Evolutionary conservation across 1,284 basidiomycete genomes (phyloP).

Genomic region (Macrocystidia cucumis): DNA sequence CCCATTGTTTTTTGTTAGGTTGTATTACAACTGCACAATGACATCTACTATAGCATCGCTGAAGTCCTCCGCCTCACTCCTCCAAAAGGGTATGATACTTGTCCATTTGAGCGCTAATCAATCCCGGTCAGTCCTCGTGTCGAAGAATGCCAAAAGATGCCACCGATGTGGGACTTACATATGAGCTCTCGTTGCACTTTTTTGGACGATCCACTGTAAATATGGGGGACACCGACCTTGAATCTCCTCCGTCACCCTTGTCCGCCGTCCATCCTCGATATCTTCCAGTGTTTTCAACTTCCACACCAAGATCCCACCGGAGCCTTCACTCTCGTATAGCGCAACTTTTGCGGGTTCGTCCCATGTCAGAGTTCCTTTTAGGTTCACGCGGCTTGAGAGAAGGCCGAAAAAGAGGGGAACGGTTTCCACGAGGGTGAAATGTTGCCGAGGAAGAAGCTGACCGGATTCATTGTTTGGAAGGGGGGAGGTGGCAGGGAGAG

Average conservation of each 20-base stretch:
- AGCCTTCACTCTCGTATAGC: slow-evolving; percentile 22
- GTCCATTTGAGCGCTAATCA: slow-evolving; percentile 21
- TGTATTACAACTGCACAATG: not conserved
- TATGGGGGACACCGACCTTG: slow-evolving; percentile 20
- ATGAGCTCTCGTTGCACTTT: slow-evolving; percentile 17
- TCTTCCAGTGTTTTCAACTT: slow-evolving; percentile 23
- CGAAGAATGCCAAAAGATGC: not conserved
- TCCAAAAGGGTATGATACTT: slow-evolving; percentile 18
- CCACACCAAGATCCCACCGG: slow-evolving; percentile 20
- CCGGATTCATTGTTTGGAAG: slow-evolving; percentile 1
- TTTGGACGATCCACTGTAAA: slow-evolving; percentile 20
- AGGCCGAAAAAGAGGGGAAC: slow-evolving; percentile 24
- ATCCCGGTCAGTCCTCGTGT: not conserved
- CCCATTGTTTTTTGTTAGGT: not conserved
- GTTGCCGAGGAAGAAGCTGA: slow-evolving; percentile 18
- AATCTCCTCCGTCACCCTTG: slow-evolving; percentile 23
- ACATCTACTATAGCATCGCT: not conserved
- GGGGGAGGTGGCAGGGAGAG: slow-evolving; percentile 7
- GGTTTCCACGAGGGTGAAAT: slow-evolving; percentile 22
- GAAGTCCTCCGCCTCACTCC: not conserved
- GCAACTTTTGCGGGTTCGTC: slow-evolving; percentile 17
- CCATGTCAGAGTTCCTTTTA: slow-evolving; percentile 25
- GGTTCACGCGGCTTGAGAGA: slow-evolving; percentile 15
- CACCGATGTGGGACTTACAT: slow-evolving; percentile 14
- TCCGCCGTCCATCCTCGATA: slow-evolving; percentile 14